Evolutionary conservation across 805 yeast species (phyloP).

Genomic region (Starmera caribaea): DNA sequence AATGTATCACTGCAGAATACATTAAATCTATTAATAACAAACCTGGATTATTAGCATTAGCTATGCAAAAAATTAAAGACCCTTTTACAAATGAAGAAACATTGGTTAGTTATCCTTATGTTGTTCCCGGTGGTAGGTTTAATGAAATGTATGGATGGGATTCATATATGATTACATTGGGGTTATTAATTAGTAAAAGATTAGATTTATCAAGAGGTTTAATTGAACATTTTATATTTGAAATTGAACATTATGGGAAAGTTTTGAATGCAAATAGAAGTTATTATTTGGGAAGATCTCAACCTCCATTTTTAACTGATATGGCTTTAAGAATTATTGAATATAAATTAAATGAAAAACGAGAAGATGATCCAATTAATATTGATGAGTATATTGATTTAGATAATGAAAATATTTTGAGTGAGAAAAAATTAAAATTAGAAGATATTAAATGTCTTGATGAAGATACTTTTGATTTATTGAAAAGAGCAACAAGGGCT

Average conservation of each 20-base stretch:
- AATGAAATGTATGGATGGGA: constrained; percentile 99
- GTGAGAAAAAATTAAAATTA: too few relatives aligned
- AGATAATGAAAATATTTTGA: too few relatives aligned
- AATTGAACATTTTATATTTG: constrained; percentile 88
- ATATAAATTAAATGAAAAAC: constrained; percentile 38
- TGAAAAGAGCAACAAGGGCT: constrained; percentile 56
- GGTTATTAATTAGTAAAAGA: constrained; percentile 58
- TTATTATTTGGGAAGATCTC: constrained; percentile 84
- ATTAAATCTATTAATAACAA: constrained; percentile 66
- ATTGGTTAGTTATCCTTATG: constrained; percentile 68
- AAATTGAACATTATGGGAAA: constrained; percentile 84
- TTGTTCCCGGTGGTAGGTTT: constrained; percentile 96
- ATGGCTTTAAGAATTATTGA: constrained; percentile 69
- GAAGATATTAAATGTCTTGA: constrained; percentile 6
- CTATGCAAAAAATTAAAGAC: constrained; percentile 45
- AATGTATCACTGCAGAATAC: constrained; percentile 63
- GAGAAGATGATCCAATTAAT: too few relatives aligned
- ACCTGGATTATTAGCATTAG: constrained; percentile 84
- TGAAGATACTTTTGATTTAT: constrained; percentile 47
- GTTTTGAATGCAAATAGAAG: constrained; percentile 90
- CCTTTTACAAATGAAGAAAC: constrained; percentile 40
- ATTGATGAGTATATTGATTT: too few relatives aligned
- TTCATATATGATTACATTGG: constrained; percentile 85
- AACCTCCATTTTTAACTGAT: constrained; percentile 94
- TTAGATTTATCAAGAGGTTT: constrained; percentile 74